Evolutionary conservation across 2,329 filamentous ascomycete species (phyloP), one percentile per base, ranked within the genome.

Genomic region (Epicoccum nigrum): DNA sequence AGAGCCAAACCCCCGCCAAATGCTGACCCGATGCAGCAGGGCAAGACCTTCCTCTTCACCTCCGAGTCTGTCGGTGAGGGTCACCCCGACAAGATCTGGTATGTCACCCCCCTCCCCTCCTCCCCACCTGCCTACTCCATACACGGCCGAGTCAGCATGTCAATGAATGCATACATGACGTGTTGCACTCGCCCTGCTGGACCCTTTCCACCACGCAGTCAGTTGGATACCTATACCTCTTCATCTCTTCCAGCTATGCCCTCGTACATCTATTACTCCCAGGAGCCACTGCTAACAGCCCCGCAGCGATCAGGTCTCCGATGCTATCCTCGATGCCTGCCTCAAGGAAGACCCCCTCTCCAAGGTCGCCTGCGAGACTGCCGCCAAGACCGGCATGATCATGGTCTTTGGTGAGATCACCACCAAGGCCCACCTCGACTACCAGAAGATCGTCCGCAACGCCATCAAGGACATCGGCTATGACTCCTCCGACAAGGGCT

Each of bases 381-480:
- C 94, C 72, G 96, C 94, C 82, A 99, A 99, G 90, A 99, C 94
- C 67, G 94, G 94, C 73, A 88, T 99, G 94, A 84, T 99, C 79
- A 97, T 99, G 94, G 88, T 75, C 61, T 76, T 76, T 40, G 74
- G 74, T 56, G 94, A 99, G 79, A 99, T 99, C 79, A 95, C 92
- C 79, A 97, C 94, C 82, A 94, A 96, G 83, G 87, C 93, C 79
- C 84, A 82, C 67, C 82, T 97, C 69, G 94, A 99, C 84, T 99
- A 97, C 88, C 94, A 99, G 80, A 96, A 92, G 83, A 84, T 97
- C 71, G 91, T 99, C 77, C 93, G 94, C 77, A 79, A 87, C 62
- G 86, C 92, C 75, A 92, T 99, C 86, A 93, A 96, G 86, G 93
- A 96, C 75, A 99, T 99, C 74, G 94, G 94, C 71, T 99, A 97